Conservation (phyloP, 1,139 yeast genomes). For the Zhuliangozyma blackwelliae region DNA sequence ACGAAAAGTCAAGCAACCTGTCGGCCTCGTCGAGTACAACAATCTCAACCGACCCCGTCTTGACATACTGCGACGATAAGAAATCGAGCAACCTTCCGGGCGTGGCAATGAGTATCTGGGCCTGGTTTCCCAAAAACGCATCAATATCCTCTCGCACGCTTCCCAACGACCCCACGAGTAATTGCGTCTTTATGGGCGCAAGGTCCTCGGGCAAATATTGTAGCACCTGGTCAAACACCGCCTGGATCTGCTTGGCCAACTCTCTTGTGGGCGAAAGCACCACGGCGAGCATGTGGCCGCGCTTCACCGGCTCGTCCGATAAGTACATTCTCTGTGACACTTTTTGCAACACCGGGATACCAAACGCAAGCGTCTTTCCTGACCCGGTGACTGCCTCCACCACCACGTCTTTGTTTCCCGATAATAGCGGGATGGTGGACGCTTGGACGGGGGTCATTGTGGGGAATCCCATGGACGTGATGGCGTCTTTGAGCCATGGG, state of each 20-base stretch:
- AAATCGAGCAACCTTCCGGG: slow-evolving; percentile 89
- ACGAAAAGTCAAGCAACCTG: slow-evolving; percentile 74
- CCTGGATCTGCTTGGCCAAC: slow-evolving; percentile 75
- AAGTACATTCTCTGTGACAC: slow-evolving; percentile 32
- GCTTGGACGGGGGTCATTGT: slow-evolving; percentile 98
- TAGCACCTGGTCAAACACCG: slow-evolving; percentile 59
- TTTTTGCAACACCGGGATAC: slow-evolving; percentile 75
- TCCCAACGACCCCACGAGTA: slow-evolving; percentile 74
- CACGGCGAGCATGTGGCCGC: slow-evolving; percentile 68
- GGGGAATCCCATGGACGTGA: slow-evolving; percentile 67
- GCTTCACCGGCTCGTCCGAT: slow-evolving; percentile 32
- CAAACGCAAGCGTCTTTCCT: slow-evolving; percentile 88
- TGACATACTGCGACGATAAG: slow-evolving; percentile 46
- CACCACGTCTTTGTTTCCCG: slow-evolving; percentile 91
- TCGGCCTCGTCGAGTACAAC: slow-evolving; percentile 93
- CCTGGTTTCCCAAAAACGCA: slow-evolving; percentile 45
- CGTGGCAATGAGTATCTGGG: slow-evolving; percentile 83
- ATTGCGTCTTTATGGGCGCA: slow-evolving; percentile 53
- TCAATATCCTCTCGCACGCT: slow-evolving; percentile 73
- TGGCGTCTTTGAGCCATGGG: slow-evolving; percentile 57
- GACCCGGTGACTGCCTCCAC: slow-evolving; percentile 97
- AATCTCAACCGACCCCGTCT: slow-evolving; percentile 61
- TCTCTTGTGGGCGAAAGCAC: slow-evolving; percentile 91
- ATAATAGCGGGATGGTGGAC: slow-evolving; percentile 80
- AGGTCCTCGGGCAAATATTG: slow-evolving; percentile 54